These are phyloP conservation scores for Vanderwaltozyma yarrowii DNA, from an alignment of 805 yeast genomes.

Conservation along the genomic window DNA sequence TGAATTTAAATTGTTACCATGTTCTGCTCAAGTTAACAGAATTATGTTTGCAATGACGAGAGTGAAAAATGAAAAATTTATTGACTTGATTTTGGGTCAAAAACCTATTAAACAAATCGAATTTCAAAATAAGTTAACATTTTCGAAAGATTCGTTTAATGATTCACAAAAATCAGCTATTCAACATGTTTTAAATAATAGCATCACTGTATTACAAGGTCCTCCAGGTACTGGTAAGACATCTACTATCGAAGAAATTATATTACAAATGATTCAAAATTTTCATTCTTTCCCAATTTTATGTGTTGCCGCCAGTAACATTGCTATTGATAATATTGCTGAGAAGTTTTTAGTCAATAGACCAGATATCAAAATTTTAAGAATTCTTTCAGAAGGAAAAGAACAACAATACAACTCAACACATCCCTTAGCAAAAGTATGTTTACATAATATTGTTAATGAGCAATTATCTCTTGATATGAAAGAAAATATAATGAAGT, in stretches of 20 bases:
- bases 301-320: slow-evolving; percentile 67
- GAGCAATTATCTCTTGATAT: slow-evolving; percentile 38
- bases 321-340: slow-evolving; percentile 69
- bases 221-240: slow-evolving; percentile 84
- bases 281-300: slow-evolving; percentile 51
- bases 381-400: slow-evolving; percentile 51
- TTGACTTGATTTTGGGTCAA: slow-evolving; percentile 44
- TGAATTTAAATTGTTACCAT: slow-evolving; percentile 40
- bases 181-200: slow-evolving; percentile 42
- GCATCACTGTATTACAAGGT: slow-evolving; percentile 55
- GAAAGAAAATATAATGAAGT: slow-evolving; percentile 34
- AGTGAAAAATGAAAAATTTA: slow-evolving; percentile 41
- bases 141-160: slow-evolving; percentile 41
- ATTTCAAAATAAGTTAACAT: slow-evolving; percentile 45
- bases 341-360: slow-evolving; percentile 48
- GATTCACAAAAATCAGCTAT: slow-evolving; percentile 48
- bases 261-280: slow-evolving; percentile 44
- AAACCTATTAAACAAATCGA: slow-evolving; percentile 45
- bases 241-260: slow-evolving; percentile 54
- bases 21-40: slow-evolving; percentile 52
- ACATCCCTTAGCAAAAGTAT: slow-evolving; percentile 50
- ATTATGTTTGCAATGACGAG: slow-evolving; percentile 58
- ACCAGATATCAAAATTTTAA: slow-evolving; percentile 38
- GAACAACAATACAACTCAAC: slow-evolving; percentile 47
- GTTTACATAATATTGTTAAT: slow-evolving; percentile 52